Evolutionary conservation across 257 asterid species (phyloP).

Genomic region (Nicotiana obtusifolia): DNA sequence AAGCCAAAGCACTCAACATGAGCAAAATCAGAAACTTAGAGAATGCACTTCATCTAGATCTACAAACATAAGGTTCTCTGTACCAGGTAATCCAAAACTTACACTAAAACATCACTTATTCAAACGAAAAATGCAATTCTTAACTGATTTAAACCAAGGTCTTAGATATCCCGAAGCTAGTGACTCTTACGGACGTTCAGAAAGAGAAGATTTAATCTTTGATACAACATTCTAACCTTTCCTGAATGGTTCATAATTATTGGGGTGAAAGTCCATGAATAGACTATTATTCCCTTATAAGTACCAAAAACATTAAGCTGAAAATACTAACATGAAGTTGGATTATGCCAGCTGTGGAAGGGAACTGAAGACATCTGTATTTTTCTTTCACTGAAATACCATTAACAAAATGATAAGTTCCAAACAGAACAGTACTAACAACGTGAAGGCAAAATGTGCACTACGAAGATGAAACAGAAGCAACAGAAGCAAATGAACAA

Average conservation of each 20-base stretch:
- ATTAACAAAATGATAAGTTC: not conserved
- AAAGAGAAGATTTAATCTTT: not conserved
- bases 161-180: not conserved
- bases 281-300: not conserved
- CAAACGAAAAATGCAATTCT: not conserved
- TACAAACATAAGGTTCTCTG: not conserved
- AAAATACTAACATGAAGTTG: not conserved
- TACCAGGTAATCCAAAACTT: not conserved
- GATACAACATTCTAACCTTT: not conserved
- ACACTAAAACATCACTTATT: not conserved
- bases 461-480: not conserved
- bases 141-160: not conserved
- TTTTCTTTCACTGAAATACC: not conserved
- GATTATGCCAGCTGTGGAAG: not conserved
- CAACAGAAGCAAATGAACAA: not conserved
- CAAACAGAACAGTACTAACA: not conserved
- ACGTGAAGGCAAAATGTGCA: not conserved
- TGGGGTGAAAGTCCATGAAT: not conserved
- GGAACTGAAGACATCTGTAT: not conserved
- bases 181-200: not conserved
- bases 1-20: not conserved
- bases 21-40: not conserved
- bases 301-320: not conserved
- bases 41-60: slow-evolving; percentile 1
- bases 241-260: not conserved